Base-by-base conservation (phyloP, 129 eudicot genomes). In the Lactuca saligna region DNA sequence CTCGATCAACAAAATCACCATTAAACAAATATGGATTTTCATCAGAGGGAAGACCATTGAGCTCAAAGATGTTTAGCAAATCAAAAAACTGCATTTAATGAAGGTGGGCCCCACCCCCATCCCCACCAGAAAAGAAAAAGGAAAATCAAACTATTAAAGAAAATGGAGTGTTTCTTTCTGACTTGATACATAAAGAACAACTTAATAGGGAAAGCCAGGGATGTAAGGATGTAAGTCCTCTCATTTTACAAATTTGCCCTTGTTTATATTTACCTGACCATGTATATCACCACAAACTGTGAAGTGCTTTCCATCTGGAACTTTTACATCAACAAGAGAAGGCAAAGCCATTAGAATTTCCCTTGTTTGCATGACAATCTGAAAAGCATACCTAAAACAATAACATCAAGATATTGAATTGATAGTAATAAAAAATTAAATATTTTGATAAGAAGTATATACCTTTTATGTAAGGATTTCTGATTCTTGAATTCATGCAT, bases 281-380 rank as follows among this genome's bases (percentile, higher is more conserved):
- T 94, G 97, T 48, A 94, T 96, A 80, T 90, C 99, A 59, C 99
- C 99, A 71, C 99, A 93, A 44, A 93, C 95, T 14, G 92, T 93
- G 87, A 93, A 93, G 59, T 85, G 95, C 70, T 93, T 89, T 54
- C 88, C 95, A 46, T 79, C 62, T 50, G 90, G 85, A 50, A 93
- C 86, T 68, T 69, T 57, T 77, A 93, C 66, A 75, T 93, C 95
- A 56, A 93, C 97, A 75, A 93, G 90, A 61, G 97, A 93, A 42
- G 97, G 95, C 76, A 93, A 79, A 17, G 91, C 90, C 63, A 79
- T 86, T 63, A 93, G 74, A 84, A 93, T 72, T 15, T 89, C 93
- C 73, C 97, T 85, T 1, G 82, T 81, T 64, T 87, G 92, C 59
- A 89, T 71, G 75, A 93, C 97, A 75, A 93, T 89, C 84, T 93